Evolutionary conservation across 192 early-diverging fungal genomes (phyloP).

Genomic region (Chytriomyces sp.): DNA sequence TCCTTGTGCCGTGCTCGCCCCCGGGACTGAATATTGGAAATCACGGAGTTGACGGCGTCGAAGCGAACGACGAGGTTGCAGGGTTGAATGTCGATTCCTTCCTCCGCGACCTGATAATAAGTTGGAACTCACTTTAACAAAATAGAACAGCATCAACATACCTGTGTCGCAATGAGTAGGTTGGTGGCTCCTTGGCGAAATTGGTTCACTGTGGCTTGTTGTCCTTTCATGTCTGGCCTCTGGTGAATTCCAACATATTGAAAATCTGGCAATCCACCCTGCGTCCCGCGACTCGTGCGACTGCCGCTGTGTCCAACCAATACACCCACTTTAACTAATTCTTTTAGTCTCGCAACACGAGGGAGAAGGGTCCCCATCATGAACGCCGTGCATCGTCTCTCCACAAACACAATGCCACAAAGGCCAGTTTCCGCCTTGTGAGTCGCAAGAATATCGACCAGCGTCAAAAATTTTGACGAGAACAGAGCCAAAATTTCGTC

Average conservation of each 20-base stretch:
- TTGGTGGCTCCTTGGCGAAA: slow-evolving; percentile 74
- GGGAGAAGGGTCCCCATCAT: slow-evolving; percentile 55
- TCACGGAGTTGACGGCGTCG: slow-evolving; percentile 71
- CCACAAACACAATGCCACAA: slow-evolving; percentile 88
- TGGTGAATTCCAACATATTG: no score
- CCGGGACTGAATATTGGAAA: slow-evolving; percentile 79
- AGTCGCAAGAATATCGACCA: slow-evolving; percentile 65
- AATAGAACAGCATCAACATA: slow-evolving; percentile 1
- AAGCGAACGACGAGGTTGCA: slow-evolving; percentile 89
- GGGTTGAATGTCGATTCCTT: slow-evolving; percentile 93
- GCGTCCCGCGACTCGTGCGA: background rate
- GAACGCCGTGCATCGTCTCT: slow-evolving; percentile 71
- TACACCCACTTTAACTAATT: slow-evolving; percentile 46
- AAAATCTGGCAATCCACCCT: slow-evolving; percentile 6
- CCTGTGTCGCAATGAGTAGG: slow-evolving; percentile 82
- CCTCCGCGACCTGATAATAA: slow-evolving; percentile 77
- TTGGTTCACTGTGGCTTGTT: slow-evolving; percentile 62
- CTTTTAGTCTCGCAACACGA: slow-evolving; percentile 53
- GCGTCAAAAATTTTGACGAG: slow-evolving; percentile 69
- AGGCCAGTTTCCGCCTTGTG: slow-evolving; percentile 51
- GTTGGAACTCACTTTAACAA: background rate
- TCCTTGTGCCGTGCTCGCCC: slow-evolving; percentile 78
- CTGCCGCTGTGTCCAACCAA: slow-evolving; percentile 63
- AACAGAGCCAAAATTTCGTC: slow-evolving; percentile 11
- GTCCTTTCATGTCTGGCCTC: slow-evolving; percentile 42